Conservation (phyloP, 2,329 filamentous ascomycete species). For the Pseudogymnoascus sp. region DNA sequence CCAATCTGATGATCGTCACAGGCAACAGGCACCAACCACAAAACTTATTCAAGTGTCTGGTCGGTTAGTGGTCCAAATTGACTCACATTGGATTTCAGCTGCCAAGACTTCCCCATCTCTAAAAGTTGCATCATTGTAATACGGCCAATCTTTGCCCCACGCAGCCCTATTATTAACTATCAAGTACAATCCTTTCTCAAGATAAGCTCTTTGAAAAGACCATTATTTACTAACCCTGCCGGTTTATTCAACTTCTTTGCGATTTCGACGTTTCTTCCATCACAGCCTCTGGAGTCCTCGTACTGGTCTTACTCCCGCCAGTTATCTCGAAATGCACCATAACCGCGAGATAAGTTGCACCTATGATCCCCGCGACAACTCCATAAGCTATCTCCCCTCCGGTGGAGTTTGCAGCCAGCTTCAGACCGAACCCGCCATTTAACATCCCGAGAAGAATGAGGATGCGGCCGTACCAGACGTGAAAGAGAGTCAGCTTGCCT, state of each 20-base stretch:
- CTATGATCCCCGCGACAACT: slow-evolving; percentile 45
- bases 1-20: not conserved
- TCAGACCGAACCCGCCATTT: slow-evolving; percentile 56
- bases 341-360: slow-evolving; percentile 36
- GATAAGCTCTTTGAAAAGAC: not conserved
- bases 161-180: slow-evolving; percentile 1
- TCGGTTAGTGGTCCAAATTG: not conserved
- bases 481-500: slow-evolving; percentile 45
- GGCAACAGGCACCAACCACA: not conserved
- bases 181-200: not conserved
- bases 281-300: not conserved
- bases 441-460: slow-evolving; percentile 52
- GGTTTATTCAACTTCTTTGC: not conserved
- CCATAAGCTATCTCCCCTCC: slow-evolving; percentile 46
- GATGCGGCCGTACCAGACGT: slow-evolving; percentile 55
- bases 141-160: not conserved
- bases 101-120: not conserved
- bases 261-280: not conserved
- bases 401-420: slow-evolving; percentile 37
- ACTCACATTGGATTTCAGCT: not conserved
- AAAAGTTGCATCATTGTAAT: not conserved
- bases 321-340: slow-evolving; percentile 6
- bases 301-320: not conserved
- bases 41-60: not conserved
- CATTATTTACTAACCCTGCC: not conserved